Conservation (phyloP, 768 basidiomycete species). For the Russula olivacea region DNA sequence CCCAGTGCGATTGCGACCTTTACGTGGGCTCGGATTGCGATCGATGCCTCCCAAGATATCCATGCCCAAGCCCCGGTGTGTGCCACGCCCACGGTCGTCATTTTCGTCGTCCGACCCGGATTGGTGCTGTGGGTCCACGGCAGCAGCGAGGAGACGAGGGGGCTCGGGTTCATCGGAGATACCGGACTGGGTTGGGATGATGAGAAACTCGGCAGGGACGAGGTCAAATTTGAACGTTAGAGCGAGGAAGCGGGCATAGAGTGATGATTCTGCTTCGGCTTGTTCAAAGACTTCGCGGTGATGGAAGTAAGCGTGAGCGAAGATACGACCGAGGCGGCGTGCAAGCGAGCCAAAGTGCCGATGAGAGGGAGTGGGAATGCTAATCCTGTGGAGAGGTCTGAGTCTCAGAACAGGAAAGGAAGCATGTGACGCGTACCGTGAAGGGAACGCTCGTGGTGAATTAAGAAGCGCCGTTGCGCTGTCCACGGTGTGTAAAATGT, state of each 20-base stretch:
- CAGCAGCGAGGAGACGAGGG: conserved; percentile 21
- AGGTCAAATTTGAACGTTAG: conserved; percentile 75
- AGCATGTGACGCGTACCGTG: conserved; percentile 47
- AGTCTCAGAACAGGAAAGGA: conserved; percentile 3
- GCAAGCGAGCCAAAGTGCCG: conserved; percentile 89
- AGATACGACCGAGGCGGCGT: conserved; percentile 87
- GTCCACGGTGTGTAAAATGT: conserved; percentile 88
- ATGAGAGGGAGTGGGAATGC: conserved; percentile 72
- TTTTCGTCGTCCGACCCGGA: conserved; percentile 16
- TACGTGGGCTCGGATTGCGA: conserved; percentile 25
- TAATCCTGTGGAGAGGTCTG: conserved; percentile 52
- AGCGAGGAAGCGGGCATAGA: conserved; percentile 86
- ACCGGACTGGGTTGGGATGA: conserved; percentile 53
- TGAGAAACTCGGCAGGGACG: conserved; percentile 77
- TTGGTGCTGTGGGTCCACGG: conserved; percentile 18
- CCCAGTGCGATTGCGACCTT: conserved; percentile 56
- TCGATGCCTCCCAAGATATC: conserved; percentile 17
- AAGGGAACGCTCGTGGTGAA: conserved; percentile 87
- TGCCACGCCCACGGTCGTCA: conserved; percentile 23
- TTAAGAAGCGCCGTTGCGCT: conserved; percentile 89
- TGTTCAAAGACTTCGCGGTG: conserved; percentile 89
- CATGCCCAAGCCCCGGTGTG: conserved; percentile 17
- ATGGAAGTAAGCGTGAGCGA: conserved; percentile 94
- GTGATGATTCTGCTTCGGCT: conserved; percentile 82
- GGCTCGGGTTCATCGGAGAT: conserved; percentile 30